These are phyloP conservation scores for Pterulicium gracile DNA, from an alignment of 1,284 basidiomycete genomes.

Conservation along the genomic window DNA sequence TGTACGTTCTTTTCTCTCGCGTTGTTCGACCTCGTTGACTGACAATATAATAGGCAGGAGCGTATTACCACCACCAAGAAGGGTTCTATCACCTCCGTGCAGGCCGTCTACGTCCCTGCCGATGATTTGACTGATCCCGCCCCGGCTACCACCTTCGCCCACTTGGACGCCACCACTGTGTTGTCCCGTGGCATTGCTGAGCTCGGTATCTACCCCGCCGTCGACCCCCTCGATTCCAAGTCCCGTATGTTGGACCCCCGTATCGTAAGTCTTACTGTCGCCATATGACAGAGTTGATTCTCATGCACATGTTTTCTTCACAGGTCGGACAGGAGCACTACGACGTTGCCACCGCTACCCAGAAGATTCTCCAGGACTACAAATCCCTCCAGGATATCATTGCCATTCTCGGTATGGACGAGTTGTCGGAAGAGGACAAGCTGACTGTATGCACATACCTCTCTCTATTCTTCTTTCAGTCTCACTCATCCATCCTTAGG, in stretches of 20 bases:
- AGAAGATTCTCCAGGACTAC: constrained; percentile 99
- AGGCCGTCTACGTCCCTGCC: constrained; percentile 98
- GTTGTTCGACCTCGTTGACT: constrained; percentile 8
- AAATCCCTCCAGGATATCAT: constrained; percentile 98
- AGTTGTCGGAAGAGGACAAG: constrained; percentile 99
- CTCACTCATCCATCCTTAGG: constrained; percentile 26
- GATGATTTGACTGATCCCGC: constrained; percentile 99
- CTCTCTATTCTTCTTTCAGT: background rate
- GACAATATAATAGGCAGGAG: constrained; percentile 61
- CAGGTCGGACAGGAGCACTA: constrained; percentile 86
- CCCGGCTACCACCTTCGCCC: constrained; percentile 98
- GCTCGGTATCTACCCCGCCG: constrained; percentile 99
- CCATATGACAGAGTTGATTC: constrained; percentile 4
- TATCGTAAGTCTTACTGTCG: constrained; percentile 56
- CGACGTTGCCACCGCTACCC: constrained; percentile 87
- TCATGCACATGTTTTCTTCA: constrained; percentile 1
- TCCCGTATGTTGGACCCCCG: constrained; percentile 99
- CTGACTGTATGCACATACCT: constrained; percentile 60
- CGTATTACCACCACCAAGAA: constrained; percentile 99
- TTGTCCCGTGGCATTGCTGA: constrained; percentile 98
- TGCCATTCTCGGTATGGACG: constrained; percentile 98
- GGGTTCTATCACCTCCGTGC: constrained; percentile 99
- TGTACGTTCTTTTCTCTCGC: constrained; percentile 49
- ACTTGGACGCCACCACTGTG: constrained; percentile 99
- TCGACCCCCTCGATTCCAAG: constrained; percentile 98